phyloP scores from a whole-genome alignment of 1,139 yeast species.

The Lodderomyces parapsilosis region DNA sequence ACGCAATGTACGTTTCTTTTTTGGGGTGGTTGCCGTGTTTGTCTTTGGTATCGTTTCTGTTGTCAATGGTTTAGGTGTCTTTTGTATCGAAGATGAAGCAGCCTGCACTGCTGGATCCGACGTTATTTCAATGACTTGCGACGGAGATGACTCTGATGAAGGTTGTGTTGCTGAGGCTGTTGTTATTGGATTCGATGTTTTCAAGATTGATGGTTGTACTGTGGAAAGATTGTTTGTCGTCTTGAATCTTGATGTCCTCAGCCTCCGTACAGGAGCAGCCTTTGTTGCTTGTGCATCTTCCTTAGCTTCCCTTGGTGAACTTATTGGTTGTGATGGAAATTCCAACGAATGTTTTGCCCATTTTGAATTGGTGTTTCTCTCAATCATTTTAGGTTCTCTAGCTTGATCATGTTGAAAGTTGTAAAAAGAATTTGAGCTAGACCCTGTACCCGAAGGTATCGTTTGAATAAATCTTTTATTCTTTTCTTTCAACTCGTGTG shows the following conservation, averaged over 20 bases:
- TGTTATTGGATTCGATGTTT: background rate
- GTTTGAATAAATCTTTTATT: constrained; percentile 46
- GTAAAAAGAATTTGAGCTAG: constrained; percentile 9
- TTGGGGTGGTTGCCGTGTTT: constrained; percentile 12
- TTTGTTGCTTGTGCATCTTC: constrained; percentile 2
- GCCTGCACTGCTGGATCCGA: constrained; percentile 13
- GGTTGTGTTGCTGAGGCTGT: background rate
- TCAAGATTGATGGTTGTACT: background rate
- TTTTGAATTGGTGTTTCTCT: constrained; percentile 8
- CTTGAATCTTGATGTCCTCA: constrained; percentile 38
- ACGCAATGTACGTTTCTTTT: constrained; percentile 60
- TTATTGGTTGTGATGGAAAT: constrained; percentile 12
- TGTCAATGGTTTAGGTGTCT: constrained; percentile 8
- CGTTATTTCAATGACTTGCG: constrained; percentile 12
- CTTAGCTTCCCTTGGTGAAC: background rate
- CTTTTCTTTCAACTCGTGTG: constrained; percentile 14
- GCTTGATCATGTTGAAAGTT: background rate
- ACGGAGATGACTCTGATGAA: constrained; percentile 9
- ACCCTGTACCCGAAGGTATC: constrained; percentile 27
- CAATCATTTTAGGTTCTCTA: constrained; percentile 2
- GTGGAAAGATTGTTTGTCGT: constrained; percentile 10
- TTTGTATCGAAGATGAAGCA: constrained; percentile 11
- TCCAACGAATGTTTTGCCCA: constrained; percentile 24
- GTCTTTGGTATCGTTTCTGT: constrained; percentile 11
- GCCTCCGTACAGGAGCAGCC: constrained; percentile 30